phyloP scores from a whole-genome alignment of 225 moss, liverwort and hornwort genomes.

The Pseudisothecium myosuroides region DNA sequence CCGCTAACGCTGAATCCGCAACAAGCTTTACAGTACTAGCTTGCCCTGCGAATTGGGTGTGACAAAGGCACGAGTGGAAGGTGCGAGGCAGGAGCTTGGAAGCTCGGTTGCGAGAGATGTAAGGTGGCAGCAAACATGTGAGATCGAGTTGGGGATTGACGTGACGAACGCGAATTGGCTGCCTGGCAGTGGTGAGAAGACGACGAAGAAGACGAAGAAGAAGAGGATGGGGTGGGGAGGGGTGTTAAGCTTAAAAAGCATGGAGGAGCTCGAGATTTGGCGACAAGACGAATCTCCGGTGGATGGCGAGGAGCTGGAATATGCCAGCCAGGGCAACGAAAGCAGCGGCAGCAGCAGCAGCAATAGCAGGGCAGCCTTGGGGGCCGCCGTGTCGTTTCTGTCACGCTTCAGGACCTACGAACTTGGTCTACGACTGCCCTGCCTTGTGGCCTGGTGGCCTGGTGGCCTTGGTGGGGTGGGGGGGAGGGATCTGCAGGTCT shows the following conservation, averaged over 20 bases:
- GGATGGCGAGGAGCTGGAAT: conserved; percentile 41
- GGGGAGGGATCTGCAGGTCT: neutral
- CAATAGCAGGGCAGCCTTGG: neutral
- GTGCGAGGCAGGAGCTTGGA: neutral
- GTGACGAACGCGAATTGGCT: neutral
- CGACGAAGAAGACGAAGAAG: neutral
- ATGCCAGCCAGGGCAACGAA: conserved; percentile 8
- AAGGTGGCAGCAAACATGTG: neutral
- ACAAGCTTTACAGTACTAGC: neutral
- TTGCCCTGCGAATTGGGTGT: neutral
- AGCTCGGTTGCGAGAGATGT: neutral
- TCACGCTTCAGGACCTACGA: neutral
- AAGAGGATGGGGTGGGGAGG: neutral
- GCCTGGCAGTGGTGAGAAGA: neutral
- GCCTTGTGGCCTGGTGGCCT: too few relatives aligned
- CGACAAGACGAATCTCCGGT: conserved; percentile 34
- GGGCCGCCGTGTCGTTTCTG: conserved; percentile 26
- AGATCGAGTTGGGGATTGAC: neutral
- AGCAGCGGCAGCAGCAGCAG: neutral
- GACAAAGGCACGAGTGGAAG: neutral
- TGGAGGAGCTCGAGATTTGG: conserved; percentile 5
- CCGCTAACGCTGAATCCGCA: neutral
- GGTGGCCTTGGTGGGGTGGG: neutral
- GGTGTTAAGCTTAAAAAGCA: neutral
- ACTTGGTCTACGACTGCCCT: neutral